Percentiles rank a stretch among this genome's conserved stretches.
Conservation (phyloP, 371 early-diverging fungal genomes). For the Actinomucor elegans region DNA sequence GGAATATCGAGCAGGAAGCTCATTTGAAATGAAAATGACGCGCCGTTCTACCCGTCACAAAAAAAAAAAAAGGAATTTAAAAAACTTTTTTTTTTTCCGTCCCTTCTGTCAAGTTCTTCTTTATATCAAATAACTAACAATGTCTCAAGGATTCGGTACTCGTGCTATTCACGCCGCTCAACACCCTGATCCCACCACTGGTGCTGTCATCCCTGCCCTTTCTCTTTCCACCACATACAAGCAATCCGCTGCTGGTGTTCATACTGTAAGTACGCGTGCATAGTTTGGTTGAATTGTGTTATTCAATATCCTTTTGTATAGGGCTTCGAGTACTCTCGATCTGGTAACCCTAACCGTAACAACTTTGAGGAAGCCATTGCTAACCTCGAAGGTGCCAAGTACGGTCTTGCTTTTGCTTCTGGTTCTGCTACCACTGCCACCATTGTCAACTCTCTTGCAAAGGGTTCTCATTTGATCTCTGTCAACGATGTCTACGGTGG, state of each 20-base stretch:
- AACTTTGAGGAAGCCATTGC: slow-evolving; percentile 92
- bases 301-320: slow-evolving; percentile 27
- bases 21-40: slow-evolving; percentile 7
- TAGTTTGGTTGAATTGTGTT: not conserved
- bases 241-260: slow-evolving; percentile 89
- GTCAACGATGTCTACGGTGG: slow-evolving; percentile 98
- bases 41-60: slow-evolving; percentile 21
- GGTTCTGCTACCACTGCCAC: slow-evolving; percentile 94
- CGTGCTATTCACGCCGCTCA: slow-evolving; percentile 93
- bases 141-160: slow-evolving; percentile 76
- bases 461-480: slow-evolving; percentile 84
- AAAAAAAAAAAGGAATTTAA: slow-evolving; percentile 4
- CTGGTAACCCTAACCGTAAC: slow-evolving; percentile 91
- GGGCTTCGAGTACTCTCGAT: slow-evolving; percentile 96
- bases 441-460: slow-evolving; percentile 69
- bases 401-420: slow-evolving; percentile 93
- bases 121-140: slow-evolving; percentile 2
- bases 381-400: slow-evolving; percentile 85
- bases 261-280: slow-evolving; percentile 59
- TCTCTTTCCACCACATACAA: slow-evolving; percentile 95
- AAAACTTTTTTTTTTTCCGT: slow-evolving; percentile 1
- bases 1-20: slow-evolving; percentile 8
- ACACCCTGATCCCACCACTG: slow-evolving; percentile 81
- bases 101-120: not conserved
- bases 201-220: slow-evolving; percentile 94